A percentile compares a stretch with the other conserved stretches of the same genome.
Conservation (phyloP, 1,284 basidiomycete species). For the Cryptococcus deneoformans region DNA sequence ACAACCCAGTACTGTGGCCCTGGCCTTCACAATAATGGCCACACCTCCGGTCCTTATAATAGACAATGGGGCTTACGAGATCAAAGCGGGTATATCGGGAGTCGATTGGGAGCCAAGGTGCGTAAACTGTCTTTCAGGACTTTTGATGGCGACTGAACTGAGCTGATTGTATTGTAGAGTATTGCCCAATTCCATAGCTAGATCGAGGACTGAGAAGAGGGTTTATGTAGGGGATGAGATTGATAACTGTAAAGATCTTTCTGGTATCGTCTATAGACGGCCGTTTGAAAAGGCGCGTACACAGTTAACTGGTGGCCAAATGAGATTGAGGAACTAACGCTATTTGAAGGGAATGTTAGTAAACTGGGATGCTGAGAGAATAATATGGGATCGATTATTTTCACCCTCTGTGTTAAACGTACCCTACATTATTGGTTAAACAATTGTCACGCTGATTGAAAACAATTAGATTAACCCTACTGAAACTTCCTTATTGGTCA, state of each 20-base stretch:
- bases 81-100: conserved; percentile 66
- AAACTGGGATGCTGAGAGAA: conserved; percentile 90
- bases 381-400: conserved; percentile 83
- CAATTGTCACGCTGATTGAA: background rate
- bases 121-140: conserved; percentile 2
- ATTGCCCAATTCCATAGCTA: conserved; percentile 72
- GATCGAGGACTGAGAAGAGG: conserved; percentile 72
- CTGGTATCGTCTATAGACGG: conserved; percentile 72
- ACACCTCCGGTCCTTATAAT: conserved; percentile 60
- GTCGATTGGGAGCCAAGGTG: conserved; percentile 43
- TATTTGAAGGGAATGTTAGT: conserved; percentile 71
- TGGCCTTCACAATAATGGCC: conserved; percentile 16
- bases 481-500: conserved; percentile 72
- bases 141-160: background rate
- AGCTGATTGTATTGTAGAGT: conserved; percentile 47
- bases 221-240: conserved; percentile 82
- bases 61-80: conserved; percentile 78
- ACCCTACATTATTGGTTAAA: conserved; percentile 31
- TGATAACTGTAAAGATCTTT: conserved; percentile 67
- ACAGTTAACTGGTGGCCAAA: too few species aligned
- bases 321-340: background rate
- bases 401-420: conserved; percentile 67
- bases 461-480: conserved; percentile 63
- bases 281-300: conserved; percentile 74
- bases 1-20: background rate